These are phyloP conservation scores for Vaucheria bursata DNA, from an alignment of 352 stramenopile genomes.

Conservation along the genomic window DNA sequence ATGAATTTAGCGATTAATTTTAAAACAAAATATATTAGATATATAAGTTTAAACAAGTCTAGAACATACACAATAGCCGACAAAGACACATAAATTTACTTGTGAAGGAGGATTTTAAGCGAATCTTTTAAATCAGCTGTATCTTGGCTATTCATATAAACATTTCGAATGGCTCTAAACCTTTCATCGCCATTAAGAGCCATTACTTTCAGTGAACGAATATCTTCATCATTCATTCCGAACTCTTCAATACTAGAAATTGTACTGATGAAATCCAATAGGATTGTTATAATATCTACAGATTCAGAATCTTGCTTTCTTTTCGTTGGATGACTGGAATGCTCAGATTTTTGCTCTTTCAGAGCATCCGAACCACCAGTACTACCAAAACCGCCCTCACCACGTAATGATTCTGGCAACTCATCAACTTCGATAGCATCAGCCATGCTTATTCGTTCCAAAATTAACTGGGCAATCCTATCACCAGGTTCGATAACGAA, in stretches of 20 bases:
- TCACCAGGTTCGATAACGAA: conserved; percentile 88
- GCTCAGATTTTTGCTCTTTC: no score
- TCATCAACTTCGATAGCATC: conserved; percentile 80
- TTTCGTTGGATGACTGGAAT: neutral
- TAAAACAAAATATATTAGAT: conserved; percentile 50
- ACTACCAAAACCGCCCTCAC: conserved; percentile 85
- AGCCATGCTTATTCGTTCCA: conserved; percentile 83
- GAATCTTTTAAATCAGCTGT: neutral
- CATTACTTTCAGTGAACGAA: neutral
- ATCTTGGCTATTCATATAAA: neutral
- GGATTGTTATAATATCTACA: neutral
- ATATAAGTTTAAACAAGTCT: conserved; percentile 66
- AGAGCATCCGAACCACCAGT: conserved; percentile 59
- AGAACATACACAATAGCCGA: conserved; percentile 93
- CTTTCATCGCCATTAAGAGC: neutral
- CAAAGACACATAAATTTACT: no score
- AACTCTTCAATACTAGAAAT: neutral
- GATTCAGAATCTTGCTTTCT: neutral
- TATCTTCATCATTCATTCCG: neutral
- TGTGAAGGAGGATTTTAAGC: neutral
- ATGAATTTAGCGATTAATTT: conserved; percentile 90
- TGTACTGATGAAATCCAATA: neutral
- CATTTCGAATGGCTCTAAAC: neutral
- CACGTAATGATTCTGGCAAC: conserved; percentile 83
- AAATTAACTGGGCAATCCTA: conserved; percentile 93